These are phyloP conservation scores for Entomophthora muscae DNA, from an alignment of 371 early-diverging fungal species.

Conservation along the genomic window DNA sequence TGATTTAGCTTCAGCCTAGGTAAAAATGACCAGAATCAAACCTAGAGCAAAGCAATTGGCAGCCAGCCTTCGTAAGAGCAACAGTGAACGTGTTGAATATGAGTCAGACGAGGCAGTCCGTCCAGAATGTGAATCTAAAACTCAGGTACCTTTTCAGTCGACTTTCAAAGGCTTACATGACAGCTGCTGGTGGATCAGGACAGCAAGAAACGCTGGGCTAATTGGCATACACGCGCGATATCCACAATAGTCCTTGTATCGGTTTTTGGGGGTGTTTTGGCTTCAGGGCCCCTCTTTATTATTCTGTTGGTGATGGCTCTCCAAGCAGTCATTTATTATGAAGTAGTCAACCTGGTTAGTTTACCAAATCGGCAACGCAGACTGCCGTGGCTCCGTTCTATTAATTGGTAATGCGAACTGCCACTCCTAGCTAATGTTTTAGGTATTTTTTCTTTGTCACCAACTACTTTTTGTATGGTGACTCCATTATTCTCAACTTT, in stretches of 20 bases:
- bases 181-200: neutral
- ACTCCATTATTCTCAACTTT: slow-evolving; percentile 76
- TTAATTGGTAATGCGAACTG: slow-evolving; percentile 60
- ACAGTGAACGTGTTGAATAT: neutral
- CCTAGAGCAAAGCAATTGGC: neutral
- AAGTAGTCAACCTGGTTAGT: slow-evolving; percentile 77
- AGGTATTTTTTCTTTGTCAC: slow-evolving; percentile 67
- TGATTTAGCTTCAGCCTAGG: too few species aligned
- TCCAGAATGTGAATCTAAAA: neutral
- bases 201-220: slow-evolving; percentile 41
- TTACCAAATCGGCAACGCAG: slow-evolving; percentile 67
- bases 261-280: slow-evolving; percentile 58
- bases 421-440: slow-evolving; percentile 10
- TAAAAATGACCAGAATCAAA: neutral
- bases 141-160: neutral
- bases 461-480: slow-evolving; percentile 86
- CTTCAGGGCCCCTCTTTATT: slow-evolving; percentile 57
- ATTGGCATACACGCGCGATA: slow-evolving; percentile 59
- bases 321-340: slow-evolving; percentile 63
- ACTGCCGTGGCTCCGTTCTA: slow-evolving; percentile 78
- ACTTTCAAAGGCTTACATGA: neutral
- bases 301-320: slow-evolving; percentile 68
- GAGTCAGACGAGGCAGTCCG: neutral
- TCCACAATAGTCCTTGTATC: slow-evolving; percentile 81
- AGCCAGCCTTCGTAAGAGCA: neutral